A percentile compares a stretch with the other conserved stretches of the same genome.
Evolutionary conservation across 345 rosid genomes (phyloP).

Genomic region (Gossypium rotundifolium): DNA sequence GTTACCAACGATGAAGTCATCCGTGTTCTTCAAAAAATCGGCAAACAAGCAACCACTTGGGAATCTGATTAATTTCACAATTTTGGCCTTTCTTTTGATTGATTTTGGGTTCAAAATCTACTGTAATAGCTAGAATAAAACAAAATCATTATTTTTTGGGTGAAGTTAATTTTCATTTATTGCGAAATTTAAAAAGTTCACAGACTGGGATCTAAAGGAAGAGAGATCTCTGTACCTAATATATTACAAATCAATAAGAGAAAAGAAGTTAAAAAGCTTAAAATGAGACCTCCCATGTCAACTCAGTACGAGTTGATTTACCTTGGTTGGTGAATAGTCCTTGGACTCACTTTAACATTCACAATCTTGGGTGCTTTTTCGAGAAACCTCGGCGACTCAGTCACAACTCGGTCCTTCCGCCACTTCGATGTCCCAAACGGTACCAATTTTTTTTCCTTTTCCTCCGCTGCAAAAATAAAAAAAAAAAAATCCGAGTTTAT

Average conservation of each 20-base stretch:
- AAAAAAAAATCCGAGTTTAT: not conserved
- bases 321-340: slow-evolving; percentile 62
- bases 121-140: not conserved
- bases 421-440: slow-evolving; percentile 33
- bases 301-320: slow-evolving; percentile 11
- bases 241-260: not conserved
- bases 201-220: not conserved
- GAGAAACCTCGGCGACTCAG: slow-evolving; percentile 25
- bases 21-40: slow-evolving; percentile 64
- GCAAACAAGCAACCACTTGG: slow-evolving; percentile 59
- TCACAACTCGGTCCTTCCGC: slow-evolving; percentile 24
- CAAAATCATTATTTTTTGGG: not conserved
- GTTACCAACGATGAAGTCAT: slow-evolving; percentile 69
- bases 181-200: not conserved
- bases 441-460: slow-evolving; percentile 32
- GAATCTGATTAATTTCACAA: slow-evolving; percentile 7
- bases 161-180: not conserved
- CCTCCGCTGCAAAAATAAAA: slow-evolving; percentile 20
- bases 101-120: not conserved
- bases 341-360: slow-evolving; percentile 48
- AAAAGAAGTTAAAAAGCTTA: not conserved
- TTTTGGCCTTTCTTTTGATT: not conserved
- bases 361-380: slow-evolving; percentile 55
- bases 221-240: not conserved
- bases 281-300: slow-evolving; percentile 8